Evolutionary conservation across 1,284 basidiomycete genomes (phyloP).

Genomic region (Neolentinus lepideus): DNA sequence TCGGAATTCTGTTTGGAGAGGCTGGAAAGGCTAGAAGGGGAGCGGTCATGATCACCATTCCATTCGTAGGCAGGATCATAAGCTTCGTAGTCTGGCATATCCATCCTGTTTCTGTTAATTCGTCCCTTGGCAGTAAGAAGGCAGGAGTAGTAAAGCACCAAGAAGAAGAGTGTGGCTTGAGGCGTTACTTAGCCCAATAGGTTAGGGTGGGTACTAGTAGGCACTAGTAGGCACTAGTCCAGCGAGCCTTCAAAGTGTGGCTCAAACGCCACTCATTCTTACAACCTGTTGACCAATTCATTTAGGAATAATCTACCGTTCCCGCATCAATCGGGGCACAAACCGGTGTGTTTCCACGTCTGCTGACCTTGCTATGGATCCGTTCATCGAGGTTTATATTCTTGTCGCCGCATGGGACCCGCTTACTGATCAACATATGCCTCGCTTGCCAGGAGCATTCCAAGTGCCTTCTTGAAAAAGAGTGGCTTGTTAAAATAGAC

Average conservation of each 20-base stretch:
- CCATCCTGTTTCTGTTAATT: too few species aligned
- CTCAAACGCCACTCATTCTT: background rate
- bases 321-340: background rate
- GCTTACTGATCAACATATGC: background rate
- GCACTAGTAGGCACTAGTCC: too few species aligned
- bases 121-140: too few species aligned
- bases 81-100: slow-evolving; percentile 7
- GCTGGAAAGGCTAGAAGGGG: background rate
- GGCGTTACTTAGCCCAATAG: too few species aligned
- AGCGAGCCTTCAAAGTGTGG: too few species aligned
- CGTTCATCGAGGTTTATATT: slow-evolving; percentile 1
- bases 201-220: too few species aligned
- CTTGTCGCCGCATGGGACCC: background rate
- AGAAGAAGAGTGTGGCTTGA: too few species aligned
- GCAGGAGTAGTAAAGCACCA: too few species aligned
- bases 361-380: background rate
- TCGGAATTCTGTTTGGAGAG: slow-evolving; percentile 4
- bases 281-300: background rate
- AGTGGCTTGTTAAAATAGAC: slow-evolving; percentile 68
- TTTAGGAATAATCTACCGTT: background rate
- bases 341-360: background rate
- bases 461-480: slow-evolving; percentile 48
- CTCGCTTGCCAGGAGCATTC: slow-evolving; percentile 40
- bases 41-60: slow-evolving; percentile 32
- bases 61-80: slow-evolving; percentile 53